phyloP scores from a whole-genome alignment of 2,329 filamentous ascomycete genomes.

The Pleomassaria siparia region DNA sequence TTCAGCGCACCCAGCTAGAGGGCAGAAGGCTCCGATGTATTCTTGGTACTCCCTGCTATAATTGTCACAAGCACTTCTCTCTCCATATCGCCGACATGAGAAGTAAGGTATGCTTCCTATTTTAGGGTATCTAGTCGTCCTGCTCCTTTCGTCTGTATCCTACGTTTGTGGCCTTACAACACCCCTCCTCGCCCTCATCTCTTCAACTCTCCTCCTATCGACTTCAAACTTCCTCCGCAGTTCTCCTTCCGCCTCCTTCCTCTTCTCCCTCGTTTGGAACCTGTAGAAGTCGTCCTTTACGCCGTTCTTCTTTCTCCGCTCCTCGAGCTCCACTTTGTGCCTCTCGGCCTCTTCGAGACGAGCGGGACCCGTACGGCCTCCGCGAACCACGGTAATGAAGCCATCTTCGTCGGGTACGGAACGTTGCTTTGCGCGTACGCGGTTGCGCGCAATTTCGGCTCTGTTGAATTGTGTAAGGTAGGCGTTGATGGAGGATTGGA shows the following conservation, averaged over 20 bases:
- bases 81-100: no score
- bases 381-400: conserved; percentile 87
- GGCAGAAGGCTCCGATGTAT: no score
- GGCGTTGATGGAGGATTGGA: conserved; percentile 77
- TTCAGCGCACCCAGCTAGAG: no score
- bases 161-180: conserved; percentile 30
- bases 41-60: no score
- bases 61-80: no score
- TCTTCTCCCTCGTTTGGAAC: conserved; percentile 78
- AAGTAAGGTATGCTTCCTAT: neutral
- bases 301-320: conserved; percentile 62
- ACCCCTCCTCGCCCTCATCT: conserved; percentile 66
- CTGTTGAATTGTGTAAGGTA: conserved; percentile 80
- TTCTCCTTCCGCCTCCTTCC: conserved; percentile 72
- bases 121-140: no score
- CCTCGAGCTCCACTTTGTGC: conserved; percentile 57
- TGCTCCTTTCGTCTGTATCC: no score
- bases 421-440: conserved; percentile 63
- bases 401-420: conserved; percentile 91
- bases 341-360: conserved; percentile 65
- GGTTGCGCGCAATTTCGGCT: conserved; percentile 66
- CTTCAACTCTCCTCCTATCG: conserved; percentile 70
- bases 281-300: conserved; percentile 71
- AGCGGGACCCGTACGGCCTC: conserved; percentile 72
- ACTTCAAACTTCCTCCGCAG: conserved; percentile 74